Evolutionary conservation across 1,139 yeast genomes (phyloP).

Genomic region (Meyerozyma carpophila): DNA sequence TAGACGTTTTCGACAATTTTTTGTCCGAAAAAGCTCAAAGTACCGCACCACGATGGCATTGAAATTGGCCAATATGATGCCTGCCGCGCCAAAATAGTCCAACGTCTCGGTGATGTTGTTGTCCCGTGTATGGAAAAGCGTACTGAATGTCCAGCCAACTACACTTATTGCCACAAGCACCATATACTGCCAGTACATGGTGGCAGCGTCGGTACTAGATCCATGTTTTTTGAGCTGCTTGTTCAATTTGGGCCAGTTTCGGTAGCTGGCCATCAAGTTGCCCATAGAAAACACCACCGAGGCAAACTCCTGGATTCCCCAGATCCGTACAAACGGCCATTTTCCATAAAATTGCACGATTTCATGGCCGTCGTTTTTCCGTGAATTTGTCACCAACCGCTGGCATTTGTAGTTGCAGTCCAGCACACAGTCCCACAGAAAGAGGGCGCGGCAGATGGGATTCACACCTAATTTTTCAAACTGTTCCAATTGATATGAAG

Average conservation of each 20-base stretch:
- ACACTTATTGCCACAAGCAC: slow-evolving; percentile 24
- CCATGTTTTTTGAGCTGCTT: slow-evolving; percentile 20
- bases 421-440: slow-evolving; percentile 32
- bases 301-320: slow-evolving; percentile 36
- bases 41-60: slow-evolving; percentile 30
- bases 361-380: slow-evolving; percentile 15
- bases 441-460: slow-evolving; percentile 4
- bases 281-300: slow-evolving; percentile 34
- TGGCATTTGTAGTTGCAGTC: slow-evolving; percentile 42
- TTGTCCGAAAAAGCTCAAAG: slow-evolving; percentile 19
- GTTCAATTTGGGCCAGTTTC: slow-evolving; percentile 22
- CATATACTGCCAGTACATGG: slow-evolving; percentile 30
- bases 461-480: slow-evolving; percentile 6
- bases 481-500: slow-evolving; percentile 2
- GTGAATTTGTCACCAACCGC: slow-evolving; percentile 26
- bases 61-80: slow-evolving; percentile 33
- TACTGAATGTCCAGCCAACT: slow-evolving; percentile 37
- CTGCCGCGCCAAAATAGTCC: slow-evolving; percentile 43
- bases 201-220: slow-evolving; percentile 6
- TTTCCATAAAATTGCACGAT: slow-evolving; percentile 42
- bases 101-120: slow-evolving; percentile 34
- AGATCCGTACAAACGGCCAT: slow-evolving; percentile 39
- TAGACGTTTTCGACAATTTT: slow-evolving; percentile 4
- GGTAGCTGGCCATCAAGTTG: slow-evolving; percentile 33
- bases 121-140: slow-evolving; percentile 38